Percentiles rank a stretch among this genome's conserved stretches.
phyloP scores from a whole-genome alignment of 1,139 yeast species.

The Candida albicans region DNA sequence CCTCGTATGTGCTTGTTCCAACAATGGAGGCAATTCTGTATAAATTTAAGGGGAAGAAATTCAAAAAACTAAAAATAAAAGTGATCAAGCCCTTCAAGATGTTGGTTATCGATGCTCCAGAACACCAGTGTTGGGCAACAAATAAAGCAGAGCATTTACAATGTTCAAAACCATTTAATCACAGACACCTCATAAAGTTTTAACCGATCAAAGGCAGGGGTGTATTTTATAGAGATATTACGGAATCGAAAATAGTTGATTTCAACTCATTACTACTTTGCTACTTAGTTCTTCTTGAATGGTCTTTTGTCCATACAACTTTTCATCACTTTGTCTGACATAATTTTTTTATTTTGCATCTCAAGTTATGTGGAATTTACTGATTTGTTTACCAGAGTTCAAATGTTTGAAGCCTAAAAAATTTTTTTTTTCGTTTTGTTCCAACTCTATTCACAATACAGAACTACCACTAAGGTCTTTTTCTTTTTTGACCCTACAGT shows the following conservation, averaged over 20 bases:
- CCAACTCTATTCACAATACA: neutral
- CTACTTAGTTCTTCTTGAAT: too few relatives aligned
- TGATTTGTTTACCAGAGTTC: too few relatives aligned
- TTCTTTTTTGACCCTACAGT: neutral
- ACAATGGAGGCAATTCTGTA: conserved; percentile 8
- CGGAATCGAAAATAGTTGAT: too few relatives aligned
- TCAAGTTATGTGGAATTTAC: too few relatives aligned
- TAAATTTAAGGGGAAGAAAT: conserved; percentile 9
- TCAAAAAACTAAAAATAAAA: conserved; percentile 5
- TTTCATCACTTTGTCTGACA: too few relatives aligned
- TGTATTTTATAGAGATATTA: too few relatives aligned
- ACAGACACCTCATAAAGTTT: conserved; percentile 4
- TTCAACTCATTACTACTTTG: too few relatives aligned
- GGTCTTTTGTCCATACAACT: too few relatives aligned
- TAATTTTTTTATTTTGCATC: too few relatives aligned
- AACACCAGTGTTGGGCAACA: conserved; percentile 15
- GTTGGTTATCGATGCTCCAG: conserved; percentile 14
- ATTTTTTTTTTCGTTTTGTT: neutral
- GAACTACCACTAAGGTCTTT: neutral
- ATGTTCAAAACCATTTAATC: conserved; percentile 7
- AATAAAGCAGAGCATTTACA: conserved; percentile 10
- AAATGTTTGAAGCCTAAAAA: neutral
- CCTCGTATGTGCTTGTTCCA: conserved; percentile 11
- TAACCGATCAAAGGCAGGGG: neutral
- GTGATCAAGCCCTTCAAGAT: conserved; percentile 12